These are phyloP conservation scores for Xylaria sp. DNA, from an alignment of 2,329 filamentous ascomycete genomes.

Conservation along the genomic window DNA sequence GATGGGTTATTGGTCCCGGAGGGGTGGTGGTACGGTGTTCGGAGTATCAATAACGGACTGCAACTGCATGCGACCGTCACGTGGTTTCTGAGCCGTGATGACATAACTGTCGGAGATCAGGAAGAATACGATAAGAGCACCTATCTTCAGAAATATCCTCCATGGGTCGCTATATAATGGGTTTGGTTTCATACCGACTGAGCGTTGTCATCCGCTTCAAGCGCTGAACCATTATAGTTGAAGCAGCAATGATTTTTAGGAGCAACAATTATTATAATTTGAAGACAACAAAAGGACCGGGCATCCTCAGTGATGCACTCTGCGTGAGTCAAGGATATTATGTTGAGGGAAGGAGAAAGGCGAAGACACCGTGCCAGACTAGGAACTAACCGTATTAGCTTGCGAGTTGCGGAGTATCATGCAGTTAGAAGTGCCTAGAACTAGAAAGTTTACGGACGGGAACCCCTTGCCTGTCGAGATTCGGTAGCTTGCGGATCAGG, in stretches of 20 bases:
- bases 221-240: background rate
- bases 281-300: background rate
- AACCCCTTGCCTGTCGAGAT: background rate
- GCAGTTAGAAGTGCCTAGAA: background rate
- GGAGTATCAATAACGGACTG: slow-evolving; percentile 31
- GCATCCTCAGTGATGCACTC: no score
- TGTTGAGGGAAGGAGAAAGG: no score
- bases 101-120: background rate
- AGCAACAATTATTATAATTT: background rate
- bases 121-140: background rate
- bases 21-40: slow-evolving; percentile 35
- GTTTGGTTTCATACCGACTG: background rate
- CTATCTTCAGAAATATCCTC: background rate
- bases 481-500: background rate
- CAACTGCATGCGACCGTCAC: slow-evolving; percentile 35
- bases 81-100: slow-evolving; percentile 27
- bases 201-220: background rate
- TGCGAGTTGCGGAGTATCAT: background rate
- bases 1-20: slow-evolving; percentile 34
- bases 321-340: no score
- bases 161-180: slow-evolving; percentile 17
- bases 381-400: no score
- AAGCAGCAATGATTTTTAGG: background rate
- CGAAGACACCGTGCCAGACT: no score
- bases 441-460: no score